Evolutionary conservation across 192 early-diverging fungal species (phyloP), one percentile per base, ranked within the genome.

Genomic region (Spizellomyces sp.): DNA sequence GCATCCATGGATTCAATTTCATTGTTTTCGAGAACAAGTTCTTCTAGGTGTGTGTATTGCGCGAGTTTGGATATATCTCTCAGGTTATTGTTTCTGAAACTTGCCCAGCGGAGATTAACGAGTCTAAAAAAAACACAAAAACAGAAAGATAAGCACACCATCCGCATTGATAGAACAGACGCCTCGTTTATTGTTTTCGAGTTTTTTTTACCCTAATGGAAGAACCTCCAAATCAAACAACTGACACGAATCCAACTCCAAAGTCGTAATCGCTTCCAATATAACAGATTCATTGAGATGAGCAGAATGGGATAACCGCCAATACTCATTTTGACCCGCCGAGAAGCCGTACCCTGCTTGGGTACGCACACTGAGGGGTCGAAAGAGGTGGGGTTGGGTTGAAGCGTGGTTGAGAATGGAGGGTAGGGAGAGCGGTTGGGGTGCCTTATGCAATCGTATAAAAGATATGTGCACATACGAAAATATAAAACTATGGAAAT

Each of bases 41-140:
- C 86, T 59, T 87, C 80, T 50, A 88, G 68, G n/a, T 69, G 48
- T 6, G 46, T 45, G 65, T 72, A 87, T 43, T 62, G 15, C 0
- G 70, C 71, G 27, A 88, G 59, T 63, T 62, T 62, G 48, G 74
- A 66, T 8, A 88, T 70, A 67, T 88, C 85, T 6, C 69, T 15
- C 8, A 88, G 50, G 71, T 74, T 75, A 70, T 88, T 88, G 73
- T 85, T 82, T 54, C 83, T 54, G 74, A 88, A 87, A 55, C 82
- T 85, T 10, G 83, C 82, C 84, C 84, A 87, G 9, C 79, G 66
- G 19, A 88, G 75, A 55, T 84, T 75, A 1, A 75, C 62, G 64
- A 87, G 54, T 54, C 50, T 19, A 54, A n/a, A 0, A 19, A 36
- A 36, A 36, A n/a, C n/a, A n/a, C n/a, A n/a, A 2, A 36, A 36